Percentiles rank a stretch among this genome's conserved stretches.
Evolutionary conservation across 2,329 filamentous ascomycete species (phyloP).

Genomic region (Pseudocercospora fuligena): DNA sequence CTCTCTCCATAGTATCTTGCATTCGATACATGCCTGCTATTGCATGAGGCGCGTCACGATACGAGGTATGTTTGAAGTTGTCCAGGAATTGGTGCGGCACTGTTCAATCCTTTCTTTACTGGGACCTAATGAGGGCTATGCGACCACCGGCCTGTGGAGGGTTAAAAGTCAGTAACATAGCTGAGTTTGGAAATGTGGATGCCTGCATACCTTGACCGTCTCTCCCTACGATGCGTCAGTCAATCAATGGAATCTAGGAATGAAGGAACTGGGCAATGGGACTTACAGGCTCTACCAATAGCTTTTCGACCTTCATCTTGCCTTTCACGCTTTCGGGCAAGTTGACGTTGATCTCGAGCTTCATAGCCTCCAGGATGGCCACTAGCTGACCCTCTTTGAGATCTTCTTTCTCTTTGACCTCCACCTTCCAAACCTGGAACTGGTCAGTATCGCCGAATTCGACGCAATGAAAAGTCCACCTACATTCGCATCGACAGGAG

Average conservation of each 20-base stretch:
- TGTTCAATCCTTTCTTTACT: neutral
- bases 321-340: slow-evolving; percentile 39
- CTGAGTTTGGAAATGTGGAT: neutral
- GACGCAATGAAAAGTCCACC: neutral
- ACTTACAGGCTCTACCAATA: slow-evolving; percentile 47
- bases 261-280: neutral
- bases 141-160: slow-evolving; percentile 13
- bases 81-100: neutral
- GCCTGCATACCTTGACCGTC: slow-evolving; percentile 16
- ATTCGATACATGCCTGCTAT: neutral
- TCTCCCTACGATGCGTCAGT: slow-evolving; percentile 16
- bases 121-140: slow-evolving; percentile 10
- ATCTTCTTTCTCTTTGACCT: slow-evolving; percentile 45
- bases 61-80: neutral
- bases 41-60: neutral
- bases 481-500: slow-evolving; percentile 53
- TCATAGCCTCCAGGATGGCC: slow-evolving; percentile 54
- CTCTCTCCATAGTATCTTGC: neutral
- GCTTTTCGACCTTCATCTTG: slow-evolving; percentile 45
- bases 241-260: neutral
- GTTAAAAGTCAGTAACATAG: neutral
- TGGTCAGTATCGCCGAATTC: neutral
- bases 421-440: slow-evolving; percentile 46
- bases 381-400: slow-evolving; percentile 44
- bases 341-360: slow-evolving; percentile 53